Percentiles rank a stretch among this genome's conserved stretches.
These are phyloP conservation scores for Rhynchospora tenuis DNA, from an alignment of 176 grass and related monocot genomes.

Conservation along the genomic window DNA sequence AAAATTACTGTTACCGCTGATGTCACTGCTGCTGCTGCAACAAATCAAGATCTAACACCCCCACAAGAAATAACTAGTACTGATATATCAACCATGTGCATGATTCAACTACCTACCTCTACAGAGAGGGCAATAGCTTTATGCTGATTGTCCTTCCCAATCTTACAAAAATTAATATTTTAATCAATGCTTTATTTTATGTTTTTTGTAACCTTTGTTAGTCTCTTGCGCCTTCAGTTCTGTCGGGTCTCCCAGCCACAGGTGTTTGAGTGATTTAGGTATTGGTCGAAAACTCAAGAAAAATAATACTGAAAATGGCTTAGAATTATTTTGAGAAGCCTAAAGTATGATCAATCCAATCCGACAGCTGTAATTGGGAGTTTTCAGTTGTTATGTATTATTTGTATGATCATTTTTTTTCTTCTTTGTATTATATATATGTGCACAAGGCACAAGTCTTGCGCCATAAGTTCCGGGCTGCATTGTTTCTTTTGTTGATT, in stretches of 20 bases:
- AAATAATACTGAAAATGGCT: background rate
- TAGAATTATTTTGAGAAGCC: background rate
- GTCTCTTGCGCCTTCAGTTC: background rate
- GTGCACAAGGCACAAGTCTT: conserved; percentile 14
- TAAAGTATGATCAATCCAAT: conserved; percentile 7
- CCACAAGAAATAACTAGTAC: conserved; percentile 14
- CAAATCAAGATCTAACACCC: conserved; percentile 12
- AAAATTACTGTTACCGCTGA: conserved; percentile 24
- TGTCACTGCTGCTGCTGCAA: conserved; percentile 15
- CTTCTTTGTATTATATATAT: conserved; percentile 5
- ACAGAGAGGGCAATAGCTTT: conserved; percentile 49
- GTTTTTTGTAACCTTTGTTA: background rate
- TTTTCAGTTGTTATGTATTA: background rate
- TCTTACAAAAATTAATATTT: conserved; percentile 17
- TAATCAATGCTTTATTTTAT: background rate
- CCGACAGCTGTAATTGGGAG: conserved; percentile 11
- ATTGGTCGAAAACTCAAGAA: background rate
- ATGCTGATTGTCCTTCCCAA: conserved; percentile 32
- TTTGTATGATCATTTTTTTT: background rate
- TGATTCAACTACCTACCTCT: conserved; percentile 43
- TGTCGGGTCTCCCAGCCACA: background rate
- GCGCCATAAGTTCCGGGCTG: background rate
- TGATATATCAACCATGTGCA: conserved; percentile 44
- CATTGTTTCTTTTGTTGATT: background rate
- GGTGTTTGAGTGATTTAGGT: background rate